phyloP scores from a whole-genome alignment of 2,329 filamentous ascomycete species.

The Colletotrichum sp. region DNA sequence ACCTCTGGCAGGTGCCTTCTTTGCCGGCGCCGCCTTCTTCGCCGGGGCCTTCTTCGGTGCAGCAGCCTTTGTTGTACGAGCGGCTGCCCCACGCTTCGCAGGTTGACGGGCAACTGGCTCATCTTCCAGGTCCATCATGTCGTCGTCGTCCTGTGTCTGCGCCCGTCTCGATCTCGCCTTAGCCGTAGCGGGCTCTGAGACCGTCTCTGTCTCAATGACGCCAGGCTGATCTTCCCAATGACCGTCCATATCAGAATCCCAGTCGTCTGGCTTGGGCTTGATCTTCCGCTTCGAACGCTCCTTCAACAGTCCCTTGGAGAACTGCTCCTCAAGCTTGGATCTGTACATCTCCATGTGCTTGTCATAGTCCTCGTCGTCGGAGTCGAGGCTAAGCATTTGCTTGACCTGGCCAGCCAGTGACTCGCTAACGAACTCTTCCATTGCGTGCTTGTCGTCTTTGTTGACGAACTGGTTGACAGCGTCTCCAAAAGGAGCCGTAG shows the following conservation, averaged over 20 bases:
- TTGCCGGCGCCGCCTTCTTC: slow-evolving; percentile 47
- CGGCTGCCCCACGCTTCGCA: slow-evolving; percentile 30
- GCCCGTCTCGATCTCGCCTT: slow-evolving; percentile 23
- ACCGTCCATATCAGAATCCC: slow-evolving; percentile 91
- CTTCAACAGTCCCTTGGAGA: slow-evolving; percentile 68
- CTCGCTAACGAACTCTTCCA: slow-evolving; percentile 80
- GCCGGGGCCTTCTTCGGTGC: slow-evolving; percentile 41
- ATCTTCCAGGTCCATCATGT: slow-evolving; percentile 47
- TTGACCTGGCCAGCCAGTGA: slow-evolving; percentile 74
- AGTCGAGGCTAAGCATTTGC: slow-evolving; percentile 69
- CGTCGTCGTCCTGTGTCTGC: slow-evolving; percentile 46
- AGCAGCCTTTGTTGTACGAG: slow-evolving; percentile 34
- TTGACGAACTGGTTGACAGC: slow-evolving; percentile 92
- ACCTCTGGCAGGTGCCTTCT: slow-evolving; percentile 31
- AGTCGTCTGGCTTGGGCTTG: slow-evolving; percentile 78
- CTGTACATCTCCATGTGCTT: slow-evolving; percentile 77
- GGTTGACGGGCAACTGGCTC: slow-evolving; percentile 38
- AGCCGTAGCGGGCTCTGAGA: slow-evolving; percentile 28
- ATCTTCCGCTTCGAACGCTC: slow-evolving; percentile 53
- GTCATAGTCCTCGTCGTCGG: slow-evolving; percentile 73
- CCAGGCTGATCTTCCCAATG: slow-evolving; percentile 82
- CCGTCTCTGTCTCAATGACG: slow-evolving; percentile 59
- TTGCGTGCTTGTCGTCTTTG: slow-evolving; percentile 93
- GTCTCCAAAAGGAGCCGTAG: slow-evolving; percentile 90
- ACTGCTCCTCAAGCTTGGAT: slow-evolving; percentile 72